Evolutionary conservation across 495 filamentous ascomycete species (phyloP).

Genomic region (Podospora tetraspora): DNA sequence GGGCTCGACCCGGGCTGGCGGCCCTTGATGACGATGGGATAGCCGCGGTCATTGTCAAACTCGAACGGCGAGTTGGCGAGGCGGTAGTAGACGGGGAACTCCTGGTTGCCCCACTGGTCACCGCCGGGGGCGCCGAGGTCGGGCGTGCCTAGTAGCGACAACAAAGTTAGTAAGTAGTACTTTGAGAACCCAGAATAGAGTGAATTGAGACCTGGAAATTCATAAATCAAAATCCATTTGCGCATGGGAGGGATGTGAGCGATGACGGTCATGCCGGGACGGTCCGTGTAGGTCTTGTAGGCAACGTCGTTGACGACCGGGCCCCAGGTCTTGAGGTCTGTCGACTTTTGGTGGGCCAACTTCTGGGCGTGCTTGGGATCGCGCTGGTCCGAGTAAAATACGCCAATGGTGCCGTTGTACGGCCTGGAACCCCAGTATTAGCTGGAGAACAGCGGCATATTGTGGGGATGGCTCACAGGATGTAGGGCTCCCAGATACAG

Average conservation of each 20-base stretch:
- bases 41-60: conserved; percentile 44
- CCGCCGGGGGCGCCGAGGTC: conserved; percentile 13
- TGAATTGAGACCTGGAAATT: no score
- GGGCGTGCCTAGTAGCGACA: no score
- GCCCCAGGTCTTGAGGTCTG: conserved; percentile 55
- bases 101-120: conserved; percentile 54
- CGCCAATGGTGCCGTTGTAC: conserved; percentile 52
- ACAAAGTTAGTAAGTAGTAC: no score
- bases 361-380: conserved; percentile 62
- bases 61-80: conserved; percentile 48
- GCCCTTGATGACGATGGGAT: conserved; percentile 43
- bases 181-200: no score
- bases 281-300: conserved; percentile 54
- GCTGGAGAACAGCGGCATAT: not conserved
- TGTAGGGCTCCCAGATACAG: conserved; percentile 66
- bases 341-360: conserved; percentile 56
- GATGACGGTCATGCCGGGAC: conserved; percentile 64
- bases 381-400: conserved; percentile 67
- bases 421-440: conserved; percentile 10
- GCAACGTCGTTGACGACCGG: conserved; percentile 56
- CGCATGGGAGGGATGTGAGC: conserved; percentile 22
- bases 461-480: conserved; percentile 36
- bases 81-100: conserved; percentile 54
- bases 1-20: conserved; percentile 50
- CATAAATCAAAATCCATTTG: conserved; percentile 22